Evolutionary conservation across 495 filamentous ascomycete species (phyloP).

Genomic region (Penicillium robsamsonii): DNA sequence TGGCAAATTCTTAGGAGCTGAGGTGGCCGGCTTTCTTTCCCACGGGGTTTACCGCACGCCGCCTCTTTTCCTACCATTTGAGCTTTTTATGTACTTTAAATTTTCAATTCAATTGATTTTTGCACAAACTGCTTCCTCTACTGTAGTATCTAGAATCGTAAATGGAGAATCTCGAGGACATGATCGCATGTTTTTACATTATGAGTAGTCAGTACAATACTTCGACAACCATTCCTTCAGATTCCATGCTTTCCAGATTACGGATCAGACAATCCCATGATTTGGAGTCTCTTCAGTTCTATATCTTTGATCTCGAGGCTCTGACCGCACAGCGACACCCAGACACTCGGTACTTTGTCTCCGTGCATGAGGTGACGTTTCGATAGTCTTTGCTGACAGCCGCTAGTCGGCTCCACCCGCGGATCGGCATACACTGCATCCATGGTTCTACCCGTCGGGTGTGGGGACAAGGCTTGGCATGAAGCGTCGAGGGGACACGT

Average conservation of each 20-base stretch:
- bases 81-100: background rate
- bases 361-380: constrained; percentile 10
- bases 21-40: background rate
- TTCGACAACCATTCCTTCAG: background rate
- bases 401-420: constrained; percentile 2
- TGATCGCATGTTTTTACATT: background rate
- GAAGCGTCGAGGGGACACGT: background rate
- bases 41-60: background rate
- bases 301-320: background rate
- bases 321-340: background rate
- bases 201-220: background rate
- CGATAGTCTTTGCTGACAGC: constrained; percentile 8
- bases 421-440: background rate
- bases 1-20: background rate
- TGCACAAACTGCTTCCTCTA: background rate
- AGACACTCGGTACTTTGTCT: constrained; percentile 1
- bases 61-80: background rate
- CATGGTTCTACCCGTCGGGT: constrained; percentile 5
- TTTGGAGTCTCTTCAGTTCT: background rate
- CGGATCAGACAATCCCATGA: background rate
- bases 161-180: background rate
- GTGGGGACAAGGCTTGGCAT: constrained; percentile 9
- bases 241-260: background rate
- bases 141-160: background rate
- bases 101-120: background rate